These are phyloP conservation scores for Agaricales sp. DNA, from an alignment of 1,284 basidiomycete species.

Conservation along the genomic window DNA sequence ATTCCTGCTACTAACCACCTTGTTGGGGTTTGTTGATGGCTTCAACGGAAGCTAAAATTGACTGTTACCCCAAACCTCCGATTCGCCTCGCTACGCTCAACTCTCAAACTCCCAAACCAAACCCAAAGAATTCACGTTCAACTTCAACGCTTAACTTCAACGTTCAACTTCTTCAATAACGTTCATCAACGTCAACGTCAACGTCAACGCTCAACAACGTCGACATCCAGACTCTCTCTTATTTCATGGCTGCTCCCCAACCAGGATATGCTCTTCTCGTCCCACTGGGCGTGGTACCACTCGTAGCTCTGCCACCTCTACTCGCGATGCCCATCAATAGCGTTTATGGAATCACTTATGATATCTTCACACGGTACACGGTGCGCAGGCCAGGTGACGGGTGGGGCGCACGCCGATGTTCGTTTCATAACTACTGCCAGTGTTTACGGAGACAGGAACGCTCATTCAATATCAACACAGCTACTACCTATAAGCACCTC, in stretches of 20 bases:
- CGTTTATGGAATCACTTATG: background rate
- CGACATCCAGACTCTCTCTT: conserved; percentile 16
- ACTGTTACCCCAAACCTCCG: no score
- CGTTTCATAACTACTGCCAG: no score
- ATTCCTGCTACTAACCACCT: no score
- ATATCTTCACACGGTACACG: background rate
- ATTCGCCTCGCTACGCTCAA: no score
- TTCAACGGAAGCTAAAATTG: no score
- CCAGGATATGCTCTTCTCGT: background rate
- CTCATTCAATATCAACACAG: background rate
- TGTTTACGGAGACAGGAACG: background rate
- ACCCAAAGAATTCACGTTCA: no score
- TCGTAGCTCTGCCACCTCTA: background rate
- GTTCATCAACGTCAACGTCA: no score
- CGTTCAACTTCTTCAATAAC: no score
- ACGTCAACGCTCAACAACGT: conserved; percentile 32
- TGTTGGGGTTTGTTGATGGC: no score
- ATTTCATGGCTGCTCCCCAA: background rate
- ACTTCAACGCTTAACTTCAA: no score
- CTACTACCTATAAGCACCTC: background rate
- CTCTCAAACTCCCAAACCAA: no score
- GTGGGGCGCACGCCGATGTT: background rate
- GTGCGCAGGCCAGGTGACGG: background rate
- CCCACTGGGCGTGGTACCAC: background rate
- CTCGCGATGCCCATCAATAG: no score